A percentile compares a stretch with the other conserved stretches of the same genome.
Conservation (phyloP, 768 basidiomycete species). For the Tulasnella calospora region DNA sequence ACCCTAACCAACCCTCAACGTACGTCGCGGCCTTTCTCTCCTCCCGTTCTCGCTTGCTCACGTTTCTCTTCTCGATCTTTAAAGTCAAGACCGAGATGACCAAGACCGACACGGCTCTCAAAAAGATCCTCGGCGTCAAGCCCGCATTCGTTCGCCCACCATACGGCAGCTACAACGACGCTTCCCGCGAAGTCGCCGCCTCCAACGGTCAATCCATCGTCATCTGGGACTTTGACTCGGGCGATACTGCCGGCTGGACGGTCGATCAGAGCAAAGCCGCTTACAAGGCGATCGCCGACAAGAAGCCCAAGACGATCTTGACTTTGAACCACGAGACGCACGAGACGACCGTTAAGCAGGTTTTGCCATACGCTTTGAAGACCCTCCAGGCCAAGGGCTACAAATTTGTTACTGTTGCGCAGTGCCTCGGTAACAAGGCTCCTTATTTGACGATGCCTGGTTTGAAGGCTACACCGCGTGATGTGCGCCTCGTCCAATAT, state of each 20-base stretch:
- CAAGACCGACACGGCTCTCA: slow-evolving; percentile 4
- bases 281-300: neutral
- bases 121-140: slow-evolving; percentile 22
- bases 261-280: neutral
- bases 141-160: slow-evolving; percentile 26
- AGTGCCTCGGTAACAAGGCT: neutral
- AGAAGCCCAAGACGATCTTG: slow-evolving; percentile 21
- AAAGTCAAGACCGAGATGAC: neutral
- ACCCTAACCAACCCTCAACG: neutral
- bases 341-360: slow-evolving; percentile 28
- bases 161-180: slow-evolving; percentile 22
- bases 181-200: neutral
- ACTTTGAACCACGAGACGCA: slow-evolving; percentile 31
- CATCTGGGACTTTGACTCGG: slow-evolving; percentile 28
- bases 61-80: neutral
- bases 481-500: neutral
- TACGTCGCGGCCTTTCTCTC: neutral
- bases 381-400: slow-evolving; percentile 5
- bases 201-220: slow-evolving; percentile 9
- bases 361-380: slow-evolving; percentile 1
- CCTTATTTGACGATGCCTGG: neutral
- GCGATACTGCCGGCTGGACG: slow-evolving; percentile 16
- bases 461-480: neutral
- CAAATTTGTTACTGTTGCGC: slow-evolving; percentile 10
- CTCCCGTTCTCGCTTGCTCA: neutral